Conservation (phyloP, 306 rosid genomes). For the Acacia acuminata region DNA sequence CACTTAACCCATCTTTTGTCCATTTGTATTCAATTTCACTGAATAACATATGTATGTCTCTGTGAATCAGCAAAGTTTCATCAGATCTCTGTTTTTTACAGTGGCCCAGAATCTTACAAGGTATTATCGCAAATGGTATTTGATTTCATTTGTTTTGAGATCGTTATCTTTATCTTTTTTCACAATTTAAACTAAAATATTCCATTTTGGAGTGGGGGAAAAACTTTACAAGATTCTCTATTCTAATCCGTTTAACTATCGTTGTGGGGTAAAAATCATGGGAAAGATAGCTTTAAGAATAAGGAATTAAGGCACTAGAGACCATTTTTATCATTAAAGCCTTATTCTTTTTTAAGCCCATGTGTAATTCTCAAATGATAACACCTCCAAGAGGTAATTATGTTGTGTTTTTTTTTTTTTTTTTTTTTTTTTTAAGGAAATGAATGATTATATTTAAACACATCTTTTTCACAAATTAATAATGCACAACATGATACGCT, state of each 20-base stretch:
- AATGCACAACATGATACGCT: not conserved
- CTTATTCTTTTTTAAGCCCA: not conserved
- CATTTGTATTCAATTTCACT: not conserved
- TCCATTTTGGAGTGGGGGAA: not conserved
- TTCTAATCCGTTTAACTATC: slow-evolving; percentile 15
- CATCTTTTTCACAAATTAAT: not conserved
- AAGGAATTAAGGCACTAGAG: slow-evolving; percentile 1
- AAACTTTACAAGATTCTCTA: slow-evolving; percentile 33
- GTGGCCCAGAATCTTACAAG: slow-evolving; percentile 39
- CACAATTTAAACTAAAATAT: slow-evolving; percentile 29
- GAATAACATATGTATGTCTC: not conserved
- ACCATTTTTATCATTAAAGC: not conserved
- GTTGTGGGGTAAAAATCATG: slow-evolving; percentile 23
- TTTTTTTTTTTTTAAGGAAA: not conserved
- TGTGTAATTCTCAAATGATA: not conserved
- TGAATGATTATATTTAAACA: not conserved
- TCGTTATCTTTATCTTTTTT: slow-evolving; percentile 20
- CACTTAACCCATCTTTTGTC: not conserved
- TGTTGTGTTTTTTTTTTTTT: not conserved
- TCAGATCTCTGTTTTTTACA: slow-evolving; percentile 28
- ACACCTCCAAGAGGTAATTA: not conserved
- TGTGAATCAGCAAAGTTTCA: not conserved
- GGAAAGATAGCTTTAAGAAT: slow-evolving; percentile 12
- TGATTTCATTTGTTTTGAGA: slow-evolving; percentile 31
- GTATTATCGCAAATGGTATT: slow-evolving; percentile 41